Conservation (phyloP, 805 yeast species). For the Hemisphaericaspora nanyangensis region DNA sequence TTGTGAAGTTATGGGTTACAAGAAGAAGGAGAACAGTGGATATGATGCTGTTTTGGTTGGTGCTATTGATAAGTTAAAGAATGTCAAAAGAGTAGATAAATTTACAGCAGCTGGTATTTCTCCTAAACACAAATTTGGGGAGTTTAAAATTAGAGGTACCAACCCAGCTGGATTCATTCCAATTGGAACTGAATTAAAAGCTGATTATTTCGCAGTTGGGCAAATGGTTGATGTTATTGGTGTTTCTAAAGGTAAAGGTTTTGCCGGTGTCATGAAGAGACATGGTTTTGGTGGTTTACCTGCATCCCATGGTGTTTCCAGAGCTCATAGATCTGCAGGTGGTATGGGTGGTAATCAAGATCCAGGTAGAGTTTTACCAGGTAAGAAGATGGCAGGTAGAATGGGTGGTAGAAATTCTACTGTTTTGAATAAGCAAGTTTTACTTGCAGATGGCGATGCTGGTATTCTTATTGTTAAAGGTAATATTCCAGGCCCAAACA, state of each 20-base stretch:
- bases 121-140: conserved; percentile 73
- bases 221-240: conserved; percentile 81
- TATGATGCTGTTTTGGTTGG: conserved; percentile 87
- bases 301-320: conserved; percentile 94
- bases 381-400: conserved; percentile 97
- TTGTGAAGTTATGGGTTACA: conserved; percentile 77
- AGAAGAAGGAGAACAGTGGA: conserved; percentile 70
- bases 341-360: conserved; percentile 94
- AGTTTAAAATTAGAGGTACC: conserved; percentile 64
- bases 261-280: conserved; percentile 97
- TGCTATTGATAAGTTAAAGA: conserved; percentile 64
- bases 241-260: conserved; percentile 89
- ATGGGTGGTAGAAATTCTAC: conserved; percentile 82
- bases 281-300: conserved; percentile 83
- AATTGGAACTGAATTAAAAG: conserved; percentile 71
- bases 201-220: conserved; percentile 81
- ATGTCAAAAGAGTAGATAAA: conserved; percentile 64
- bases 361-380: conserved; percentile 95
- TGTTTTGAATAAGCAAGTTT: conserved; percentile 67
- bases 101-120: conserved; percentile 76
- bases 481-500: conserved; percentile 85
- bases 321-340: conserved; percentile 93
- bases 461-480: conserved; percentile 87
- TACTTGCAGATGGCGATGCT: conserved; percentile 75
- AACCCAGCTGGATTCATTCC: conserved; percentile 63